Base-by-base conservation (phyloP, 495 filamentous ascomycete species). In the Penicillium goetzii region DNA sequence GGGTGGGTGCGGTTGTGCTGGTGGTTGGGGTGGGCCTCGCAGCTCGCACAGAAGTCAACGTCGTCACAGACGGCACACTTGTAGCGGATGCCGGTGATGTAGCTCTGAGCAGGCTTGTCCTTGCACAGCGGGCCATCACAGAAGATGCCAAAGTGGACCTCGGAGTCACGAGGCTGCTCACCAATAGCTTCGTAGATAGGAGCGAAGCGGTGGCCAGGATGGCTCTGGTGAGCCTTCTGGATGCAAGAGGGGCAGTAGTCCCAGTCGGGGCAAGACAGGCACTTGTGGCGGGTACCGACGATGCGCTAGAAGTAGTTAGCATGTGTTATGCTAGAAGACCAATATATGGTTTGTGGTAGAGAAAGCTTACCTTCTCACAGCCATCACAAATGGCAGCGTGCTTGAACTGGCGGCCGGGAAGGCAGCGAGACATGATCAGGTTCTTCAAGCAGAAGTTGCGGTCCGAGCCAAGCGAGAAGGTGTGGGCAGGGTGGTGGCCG, bases 41-140 rank as follows among this genome's bases (percentile, higher is more conserved):
- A 99, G 70, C 85, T 90, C 65, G 89, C 92, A 74, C 95, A 99
- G 84, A 98, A 97, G 71, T 99, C 96, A 36, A 89, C 90, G 74
- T 99, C 96, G 71, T 95, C 85, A 79, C 95, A 99, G 56, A 99
- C 90, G 60, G 96, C 92, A 73, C 95, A 99, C 86, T 98, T 98
- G 84, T 94, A 99, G 61, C 95, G 89, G 65, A 89, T 84, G 19
- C 95, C 96, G 33, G 80, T 80, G 65, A 99, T 97, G 76, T 92
- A 97, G 43, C 79, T 76, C 54, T 80, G 70, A 43, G 78, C 78
- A 25, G 77, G 72, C 59, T 84, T 81, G 64, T 74, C 70, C 62
- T 85, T 83, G 86, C 95, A 99, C 21, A 97, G 83, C 25, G 94
- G 96, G 11, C 95, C 95, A 78, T 99, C 95, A 68, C 95, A 99